A percentile compares a stretch with the other conserved stretches of the same genome.
Evolutionary conservation across 176 grass and related monocot species (phyloP).

Genomic region (Lolium perenne): DNA sequence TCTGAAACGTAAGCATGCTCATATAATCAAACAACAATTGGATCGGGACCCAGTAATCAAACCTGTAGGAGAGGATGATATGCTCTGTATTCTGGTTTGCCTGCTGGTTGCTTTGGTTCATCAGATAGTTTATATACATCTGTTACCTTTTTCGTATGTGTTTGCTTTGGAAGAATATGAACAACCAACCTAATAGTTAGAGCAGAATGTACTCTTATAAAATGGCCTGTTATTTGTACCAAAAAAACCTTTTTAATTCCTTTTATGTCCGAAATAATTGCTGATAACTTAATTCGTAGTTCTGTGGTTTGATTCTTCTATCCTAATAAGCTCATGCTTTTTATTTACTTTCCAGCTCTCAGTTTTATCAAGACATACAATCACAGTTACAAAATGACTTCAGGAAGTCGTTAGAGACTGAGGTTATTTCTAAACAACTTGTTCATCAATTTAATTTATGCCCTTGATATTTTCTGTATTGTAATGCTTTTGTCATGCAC

Average conservation of each 20-base stretch:
- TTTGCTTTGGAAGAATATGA: not conserved
- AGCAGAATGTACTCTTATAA: not conserved
- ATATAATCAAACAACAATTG: not conserved
- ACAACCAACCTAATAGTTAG: not conserved
- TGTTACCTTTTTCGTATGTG: not conserved
- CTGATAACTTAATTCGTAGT: conserved; percentile 12
- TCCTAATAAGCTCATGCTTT: conserved; percentile 31
- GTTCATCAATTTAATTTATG: conserved; percentile 2
- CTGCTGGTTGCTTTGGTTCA: conserved; percentile 10
- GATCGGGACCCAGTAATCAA: not conserved
- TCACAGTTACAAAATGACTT: conserved; percentile 95
- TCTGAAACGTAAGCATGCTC: not conserved
- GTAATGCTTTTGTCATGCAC: conserved; percentile 32
- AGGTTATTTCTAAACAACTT: conserved; percentile 57
- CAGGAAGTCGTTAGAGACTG: conserved; percentile 73
- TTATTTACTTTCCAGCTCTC: conserved; percentile 62
- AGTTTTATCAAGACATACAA: conserved; percentile 86
- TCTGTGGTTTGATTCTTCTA: conserved; percentile 36
- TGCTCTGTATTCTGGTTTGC: not conserved
- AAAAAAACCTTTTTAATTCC: not conserved
- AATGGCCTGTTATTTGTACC: not conserved
- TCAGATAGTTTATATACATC: not conserved
- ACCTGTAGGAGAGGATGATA: not conserved
- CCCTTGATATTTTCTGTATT: conserved; percentile 26
- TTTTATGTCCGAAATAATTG: not conserved